Percentiles rank a stretch among this genome's conserved stretches.
Conservation (phyloP, 2,329 filamentous ascomycete genomes). For the Fusarium sororula region DNA sequence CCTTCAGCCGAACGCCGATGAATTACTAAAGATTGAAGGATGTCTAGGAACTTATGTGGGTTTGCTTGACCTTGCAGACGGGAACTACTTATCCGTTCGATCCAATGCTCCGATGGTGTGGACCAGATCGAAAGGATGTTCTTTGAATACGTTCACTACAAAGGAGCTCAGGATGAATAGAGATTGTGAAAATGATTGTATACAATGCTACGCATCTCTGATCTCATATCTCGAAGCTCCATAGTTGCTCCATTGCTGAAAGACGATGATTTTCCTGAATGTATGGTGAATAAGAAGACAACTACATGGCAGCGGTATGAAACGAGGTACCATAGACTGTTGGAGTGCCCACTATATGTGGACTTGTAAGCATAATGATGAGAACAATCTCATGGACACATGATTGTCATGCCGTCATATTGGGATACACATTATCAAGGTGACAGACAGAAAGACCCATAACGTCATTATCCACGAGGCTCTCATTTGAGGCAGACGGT, state of each 20-base stretch:
- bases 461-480: not conserved
- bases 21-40: not conserved
- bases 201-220: not conserved
- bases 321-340: not conserved
- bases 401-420: not conserved
- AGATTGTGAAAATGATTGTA: no score
- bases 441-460: not conserved
- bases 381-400: not conserved
- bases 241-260: not conserved
- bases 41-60: not conserved
- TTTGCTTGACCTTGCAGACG: not conserved
- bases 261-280: not conserved
- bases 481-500: not conserved
- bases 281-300: not conserved
- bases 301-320: not conserved
- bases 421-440: not conserved
- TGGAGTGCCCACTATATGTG: not conserved
- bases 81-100: not conserved
- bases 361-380: not conserved
- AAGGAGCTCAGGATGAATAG: not conserved
- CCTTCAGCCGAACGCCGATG: conserved; percentile 1
- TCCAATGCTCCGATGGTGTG: not conserved
- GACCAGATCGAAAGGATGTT: not conserved
- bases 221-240: not conserved
- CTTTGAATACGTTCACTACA: not conserved